These are phyloP conservation scores for Calendula officinalis DNA, from an alignment of 129 eudicot species.

Conservation along the genomic window DNA sequence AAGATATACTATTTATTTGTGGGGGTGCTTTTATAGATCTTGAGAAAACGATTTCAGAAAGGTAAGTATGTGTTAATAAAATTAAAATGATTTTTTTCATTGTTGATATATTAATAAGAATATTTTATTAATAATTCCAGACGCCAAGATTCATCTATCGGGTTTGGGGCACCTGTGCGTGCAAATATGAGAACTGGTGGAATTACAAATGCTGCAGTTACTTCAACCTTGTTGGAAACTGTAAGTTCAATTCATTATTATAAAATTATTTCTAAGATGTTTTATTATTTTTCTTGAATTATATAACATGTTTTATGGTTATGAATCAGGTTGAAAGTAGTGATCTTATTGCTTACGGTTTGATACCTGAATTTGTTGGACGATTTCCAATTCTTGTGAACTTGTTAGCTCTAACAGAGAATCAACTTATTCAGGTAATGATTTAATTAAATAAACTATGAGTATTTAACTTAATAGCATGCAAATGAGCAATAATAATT, in stretches of 20 bases:
- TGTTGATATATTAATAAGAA: neutral
- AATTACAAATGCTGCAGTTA: slow-evolving; percentile 67
- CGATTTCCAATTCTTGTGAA: slow-evolving; percentile 95
- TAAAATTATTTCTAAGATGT: neutral
- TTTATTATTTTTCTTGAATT: neutral
- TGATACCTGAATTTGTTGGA: slow-evolving; percentile 97
- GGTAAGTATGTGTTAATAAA: slow-evolving; percentile 57
- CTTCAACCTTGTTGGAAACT: slow-evolving; percentile 90
- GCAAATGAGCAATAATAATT: neutral
- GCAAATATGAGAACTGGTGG: slow-evolving; percentile 93
- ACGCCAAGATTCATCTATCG: slow-evolving; percentile 96
- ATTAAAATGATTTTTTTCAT: neutral
- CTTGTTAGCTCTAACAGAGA: slow-evolving; percentile 90
- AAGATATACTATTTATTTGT: slow-evolving; percentile 94
- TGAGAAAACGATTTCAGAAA: slow-evolving; percentile 97
- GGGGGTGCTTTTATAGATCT: slow-evolving; percentile 98
- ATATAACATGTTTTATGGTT: slow-evolving; percentile 7
- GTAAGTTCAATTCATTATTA: slow-evolving; percentile 43
- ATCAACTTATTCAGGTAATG: slow-evolving; percentile 91
- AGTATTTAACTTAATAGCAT: neutral
- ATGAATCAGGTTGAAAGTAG: slow-evolving; percentile 86
- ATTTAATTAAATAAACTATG: neutral
- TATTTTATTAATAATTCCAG: slow-evolving; percentile 36
- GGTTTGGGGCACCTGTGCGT: slow-evolving; percentile 98
- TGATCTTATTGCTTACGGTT: slow-evolving; percentile 91